Evolutionary conservation across 2,329 filamentous ascomycete species (phyloP).

Genomic region (Aspergillus tubingensis): DNA sequence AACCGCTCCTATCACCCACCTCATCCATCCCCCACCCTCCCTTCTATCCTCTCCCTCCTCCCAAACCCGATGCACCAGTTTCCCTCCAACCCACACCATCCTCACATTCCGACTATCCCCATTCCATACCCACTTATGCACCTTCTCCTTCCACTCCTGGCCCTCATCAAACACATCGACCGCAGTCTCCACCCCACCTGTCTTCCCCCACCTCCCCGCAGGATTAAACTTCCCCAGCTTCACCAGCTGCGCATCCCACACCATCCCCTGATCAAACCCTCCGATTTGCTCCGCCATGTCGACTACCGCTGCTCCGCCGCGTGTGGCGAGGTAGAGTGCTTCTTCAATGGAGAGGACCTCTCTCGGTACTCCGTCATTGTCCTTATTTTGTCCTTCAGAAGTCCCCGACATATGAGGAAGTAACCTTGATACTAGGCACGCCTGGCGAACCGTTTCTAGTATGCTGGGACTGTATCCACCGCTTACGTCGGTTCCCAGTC

Average conservation of each 20-base stretch:
- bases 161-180: constrained; percentile 89
- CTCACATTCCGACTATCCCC: constrained; percentile 90
- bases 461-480: constrained; percentile 84
- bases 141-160: constrained; percentile 75
- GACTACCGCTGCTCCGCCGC: constrained; percentile 81
- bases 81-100: constrained; percentile 85
- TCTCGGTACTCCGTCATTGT: no score
- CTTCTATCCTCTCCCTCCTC: neutral
- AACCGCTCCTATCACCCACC: neutral
- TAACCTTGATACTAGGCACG: constrained; percentile 73
- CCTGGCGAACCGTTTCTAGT: constrained; percentile 79
- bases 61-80: constrained; percentile 65
- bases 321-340: constrained; percentile 79
- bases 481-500: constrained; percentile 86
- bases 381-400: constrained; percentile 14
- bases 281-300: constrained; percentile 73
- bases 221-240: constrained; percentile 51
- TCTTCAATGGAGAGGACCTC: constrained; percentile 78
- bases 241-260: constrained; percentile 89
- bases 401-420: constrained; percentile 53
- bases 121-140: constrained; percentile 93
- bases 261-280: constrained; percentile 80
- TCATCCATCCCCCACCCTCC: neutral
- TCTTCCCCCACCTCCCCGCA: constrained; percentile 39
- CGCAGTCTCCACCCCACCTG: constrained; percentile 51